These are phyloP conservation scores for Claviceps capensis DNA, from an alignment of 2,329 filamentous ascomycete genomes.

Conservation along the genomic window DNA sequence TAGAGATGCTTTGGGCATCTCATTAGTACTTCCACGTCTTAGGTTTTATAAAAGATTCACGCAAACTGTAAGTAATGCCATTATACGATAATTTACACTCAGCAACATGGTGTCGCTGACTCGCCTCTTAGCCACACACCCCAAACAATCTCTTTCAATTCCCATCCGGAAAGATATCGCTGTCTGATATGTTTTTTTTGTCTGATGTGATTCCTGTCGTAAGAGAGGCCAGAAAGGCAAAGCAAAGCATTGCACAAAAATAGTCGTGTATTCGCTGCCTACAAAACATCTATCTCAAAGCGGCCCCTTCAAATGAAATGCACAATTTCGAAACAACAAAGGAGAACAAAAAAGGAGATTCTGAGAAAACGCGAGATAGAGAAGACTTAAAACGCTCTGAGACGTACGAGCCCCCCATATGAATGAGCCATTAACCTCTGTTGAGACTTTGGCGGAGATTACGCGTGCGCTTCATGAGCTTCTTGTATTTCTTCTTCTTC, in stretches of 20 bases:
- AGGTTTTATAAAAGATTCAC: too few relatives aligned
- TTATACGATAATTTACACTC: neutral
- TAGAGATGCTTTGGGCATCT: too few relatives aligned
- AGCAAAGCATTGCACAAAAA: too few relatives aligned
- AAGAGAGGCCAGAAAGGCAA: too few relatives aligned
- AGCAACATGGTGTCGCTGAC: neutral
- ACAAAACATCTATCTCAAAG: too few relatives aligned
- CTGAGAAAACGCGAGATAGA: neutral
- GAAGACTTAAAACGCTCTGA: neutral
- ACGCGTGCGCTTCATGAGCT: constrained; percentile 86
- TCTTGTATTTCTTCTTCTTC: constrained; percentile 99
- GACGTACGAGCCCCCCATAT: constrained; percentile 8
- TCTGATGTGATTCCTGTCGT: neutral
- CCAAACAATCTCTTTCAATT: neutral
- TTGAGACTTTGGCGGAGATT: constrained; percentile 78
- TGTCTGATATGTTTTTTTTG: neutral
- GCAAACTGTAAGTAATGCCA: too few relatives aligned
- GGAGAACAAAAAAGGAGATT: neutral
- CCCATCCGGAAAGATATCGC: neutral
- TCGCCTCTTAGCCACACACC: neutral
- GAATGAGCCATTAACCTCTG: constrained; percentile 32
- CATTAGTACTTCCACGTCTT: too few relatives aligned
- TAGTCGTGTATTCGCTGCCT: too few relatives aligned
- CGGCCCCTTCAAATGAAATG: constrained; percentile 13
- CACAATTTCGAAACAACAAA: neutral